Evolutionary conservation across 2,329 filamentous ascomycete genomes (phyloP).

Genomic region (Setomelanomma holmii): DNA sequence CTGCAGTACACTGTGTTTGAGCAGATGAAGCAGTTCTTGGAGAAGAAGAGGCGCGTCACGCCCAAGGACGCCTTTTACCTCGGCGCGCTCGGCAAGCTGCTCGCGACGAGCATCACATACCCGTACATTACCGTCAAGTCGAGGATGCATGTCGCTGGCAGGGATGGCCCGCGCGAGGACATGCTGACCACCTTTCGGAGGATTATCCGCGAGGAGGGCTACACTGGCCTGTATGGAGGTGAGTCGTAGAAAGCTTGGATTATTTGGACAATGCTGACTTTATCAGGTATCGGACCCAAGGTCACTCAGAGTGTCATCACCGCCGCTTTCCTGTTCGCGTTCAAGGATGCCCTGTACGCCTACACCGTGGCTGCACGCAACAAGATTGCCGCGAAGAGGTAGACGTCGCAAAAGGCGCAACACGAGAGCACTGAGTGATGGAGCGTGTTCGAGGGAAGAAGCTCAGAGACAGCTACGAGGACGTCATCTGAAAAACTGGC

Average conservation of each 20-base stretch:
- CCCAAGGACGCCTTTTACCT: slow-evolving; percentile 88
- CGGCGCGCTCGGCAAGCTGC: slow-evolving; percentile 90
- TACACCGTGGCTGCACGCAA: slow-evolving; percentile 73
- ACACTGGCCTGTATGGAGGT: slow-evolving; percentile 91
- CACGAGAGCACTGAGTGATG: not conserved
- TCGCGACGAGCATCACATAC: slow-evolving; percentile 93
- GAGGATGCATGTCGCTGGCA: slow-evolving; percentile 89
- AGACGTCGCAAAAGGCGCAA: slow-evolving; percentile 38
- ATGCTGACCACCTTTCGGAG: slow-evolving; percentile 78
- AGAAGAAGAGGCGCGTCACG: slow-evolving; percentile 78
- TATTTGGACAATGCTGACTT: slow-evolving; percentile 11
- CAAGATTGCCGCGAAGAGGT: slow-evolving; percentile 42
- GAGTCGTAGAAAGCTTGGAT: no score
- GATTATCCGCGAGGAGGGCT: slow-evolving; percentile 90
- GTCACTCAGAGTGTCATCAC: slow-evolving; percentile 96
- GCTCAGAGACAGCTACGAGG: not conserved
- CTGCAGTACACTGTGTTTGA: slow-evolving; percentile 99
- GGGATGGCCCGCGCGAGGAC: slow-evolving; percentile 77
- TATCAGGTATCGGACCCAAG: slow-evolving; percentile 88
- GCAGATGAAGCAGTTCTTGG: slow-evolving; percentile 91
- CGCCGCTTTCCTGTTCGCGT: slow-evolving; percentile 93
- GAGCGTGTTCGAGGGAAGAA: not conserved
- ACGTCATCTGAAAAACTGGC: not conserved
- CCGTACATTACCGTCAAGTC: slow-evolving; percentile 99
- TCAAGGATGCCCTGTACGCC: slow-evolving; percentile 96